Percentiles rank a stretch among this genome's conserved stretches.
These are phyloP conservation scores for Aspergillus panamensis DNA, from an alignment of 495 filamentous ascomycete genomes.

Conservation along the genomic window DNA sequence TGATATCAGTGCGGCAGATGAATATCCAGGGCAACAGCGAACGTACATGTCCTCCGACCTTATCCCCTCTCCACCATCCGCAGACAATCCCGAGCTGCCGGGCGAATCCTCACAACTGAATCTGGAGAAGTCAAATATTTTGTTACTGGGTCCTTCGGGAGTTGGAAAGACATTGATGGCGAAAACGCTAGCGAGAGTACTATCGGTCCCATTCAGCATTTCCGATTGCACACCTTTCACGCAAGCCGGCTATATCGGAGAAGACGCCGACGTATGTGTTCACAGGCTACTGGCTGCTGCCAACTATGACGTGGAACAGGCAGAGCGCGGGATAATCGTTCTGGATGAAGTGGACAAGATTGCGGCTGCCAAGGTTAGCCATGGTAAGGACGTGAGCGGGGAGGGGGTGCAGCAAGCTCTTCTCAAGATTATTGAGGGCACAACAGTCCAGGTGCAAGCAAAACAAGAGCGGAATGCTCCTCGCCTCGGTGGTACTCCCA, in stretches of 20 bases:
- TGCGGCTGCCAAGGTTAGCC: constrained; percentile 63
- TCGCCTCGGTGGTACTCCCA: constrained; percentile 44
- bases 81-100: constrained; percentile 34
- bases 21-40: constrained; percentile 70
- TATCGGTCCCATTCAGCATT: constrained; percentile 95
- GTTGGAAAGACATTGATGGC: constrained; percentile 97
- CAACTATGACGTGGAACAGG: constrained; percentile 80
- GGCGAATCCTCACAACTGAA: constrained; percentile 62
- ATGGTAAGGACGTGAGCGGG: constrained; percentile 81
- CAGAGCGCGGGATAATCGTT: constrained; percentile 90
- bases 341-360: constrained; percentile 98
- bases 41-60: constrained; percentile 38
- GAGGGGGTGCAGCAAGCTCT: constrained; percentile 96
- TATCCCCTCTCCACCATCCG: constrained; percentile 25
- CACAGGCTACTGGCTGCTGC: constrained; percentile 85
- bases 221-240: constrained; percentile 97
- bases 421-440: constrained; percentile 93
- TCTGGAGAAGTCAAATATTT: constrained; percentile 94
- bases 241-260: constrained; percentile 95
- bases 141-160: constrained; percentile 88
- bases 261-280: constrained; percentile 91
- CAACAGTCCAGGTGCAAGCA: constrained; percentile 77
- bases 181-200: constrained; percentile 70
- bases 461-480: constrained; percentile 67
- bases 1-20: constrained; percentile 52